A percentile compares a stretch with the other conserved stretches of the same genome.
phyloP scores from a whole-genome alignment of 225 moss, liverwort and hornwort genomes.

The Rhytidiadelphus loreus region DNA sequence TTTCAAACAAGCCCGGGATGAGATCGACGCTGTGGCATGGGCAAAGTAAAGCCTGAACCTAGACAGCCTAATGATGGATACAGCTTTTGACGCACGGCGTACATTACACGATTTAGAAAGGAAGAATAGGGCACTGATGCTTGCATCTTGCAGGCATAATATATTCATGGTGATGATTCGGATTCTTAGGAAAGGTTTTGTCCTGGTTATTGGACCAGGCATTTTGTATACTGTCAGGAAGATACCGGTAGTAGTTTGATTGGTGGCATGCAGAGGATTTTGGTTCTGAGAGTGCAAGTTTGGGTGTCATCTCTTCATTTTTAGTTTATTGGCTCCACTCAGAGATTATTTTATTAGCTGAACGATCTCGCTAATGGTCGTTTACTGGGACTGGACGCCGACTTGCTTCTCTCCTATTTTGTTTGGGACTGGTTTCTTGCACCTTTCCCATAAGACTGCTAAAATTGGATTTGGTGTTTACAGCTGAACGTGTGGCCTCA shows the following conservation, averaged over 20 bases:
- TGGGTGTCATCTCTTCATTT: neutral
- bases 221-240: slow-evolving; percentile 8
- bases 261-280: neutral
- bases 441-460: neutral
- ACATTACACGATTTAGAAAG: neutral
- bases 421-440: neutral
- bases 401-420: neutral
- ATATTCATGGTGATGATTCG: neutral
- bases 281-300: neutral
- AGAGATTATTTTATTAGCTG: neutral
- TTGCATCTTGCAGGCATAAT: neutral
- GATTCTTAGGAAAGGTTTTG: neutral
- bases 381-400: neutral
- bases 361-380: neutral
- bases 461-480: neutral
- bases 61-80: neutral
- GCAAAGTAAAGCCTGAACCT: slow-evolving; percentile 29
- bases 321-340: neutral
- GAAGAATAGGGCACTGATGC: neutral
- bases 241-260: neutral
- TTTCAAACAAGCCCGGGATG: slow-evolving; percentile 51
- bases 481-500: neutral
- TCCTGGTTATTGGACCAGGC: neutral
- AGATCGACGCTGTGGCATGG: slow-evolving; percentile 58
- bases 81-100: neutral